Conservation (phyloP, 352 stramenopile species). For the Phytophthora litchii region DNA sequence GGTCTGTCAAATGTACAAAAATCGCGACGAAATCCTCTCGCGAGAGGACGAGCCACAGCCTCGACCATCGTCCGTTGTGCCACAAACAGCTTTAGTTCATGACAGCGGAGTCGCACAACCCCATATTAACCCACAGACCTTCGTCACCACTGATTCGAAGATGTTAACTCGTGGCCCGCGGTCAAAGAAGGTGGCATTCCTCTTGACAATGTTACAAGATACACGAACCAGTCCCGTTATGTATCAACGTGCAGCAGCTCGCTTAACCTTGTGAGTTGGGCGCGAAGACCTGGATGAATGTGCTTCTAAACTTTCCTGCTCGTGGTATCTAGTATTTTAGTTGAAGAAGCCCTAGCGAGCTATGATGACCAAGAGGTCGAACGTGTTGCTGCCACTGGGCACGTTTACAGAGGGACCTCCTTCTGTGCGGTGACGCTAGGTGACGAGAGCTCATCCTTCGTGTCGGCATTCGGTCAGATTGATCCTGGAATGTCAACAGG, state of each 20-base stretch:
- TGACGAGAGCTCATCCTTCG: slow-evolving; percentile 2
- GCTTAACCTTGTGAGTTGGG: neutral
- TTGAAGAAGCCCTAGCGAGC: neutral
- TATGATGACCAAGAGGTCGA: neutral
- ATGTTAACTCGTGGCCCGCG: too few relatives aligned
- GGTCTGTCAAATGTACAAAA: slow-evolving; percentile 18
- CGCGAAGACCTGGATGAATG: neutral
- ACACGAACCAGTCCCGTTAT: too few relatives aligned
- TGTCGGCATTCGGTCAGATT: slow-evolving; percentile 2
- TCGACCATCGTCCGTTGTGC: too few relatives aligned
- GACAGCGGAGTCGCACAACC: neutral
- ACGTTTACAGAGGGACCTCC: too few relatives aligned
- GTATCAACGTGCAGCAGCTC: too few relatives aligned
- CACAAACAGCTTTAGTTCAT: neutral
- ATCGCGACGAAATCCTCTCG: slow-evolving; percentile 9
- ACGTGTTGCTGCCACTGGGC: neutral
- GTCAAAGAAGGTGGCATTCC: too few relatives aligned
- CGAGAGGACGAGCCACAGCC: slow-evolving; percentile 9
- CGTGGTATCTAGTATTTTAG: neutral
- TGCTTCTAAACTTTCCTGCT: neutral
- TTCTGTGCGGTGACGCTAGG: slow-evolving; percentile 2
- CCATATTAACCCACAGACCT: too few relatives aligned
- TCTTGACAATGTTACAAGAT: too few relatives aligned
- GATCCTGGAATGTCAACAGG: neutral
- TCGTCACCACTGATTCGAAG: too few relatives aligned